Conservation (phyloP, 495 filamentous ascomycete species). For the Penicillium egyptiacum region DNA sequence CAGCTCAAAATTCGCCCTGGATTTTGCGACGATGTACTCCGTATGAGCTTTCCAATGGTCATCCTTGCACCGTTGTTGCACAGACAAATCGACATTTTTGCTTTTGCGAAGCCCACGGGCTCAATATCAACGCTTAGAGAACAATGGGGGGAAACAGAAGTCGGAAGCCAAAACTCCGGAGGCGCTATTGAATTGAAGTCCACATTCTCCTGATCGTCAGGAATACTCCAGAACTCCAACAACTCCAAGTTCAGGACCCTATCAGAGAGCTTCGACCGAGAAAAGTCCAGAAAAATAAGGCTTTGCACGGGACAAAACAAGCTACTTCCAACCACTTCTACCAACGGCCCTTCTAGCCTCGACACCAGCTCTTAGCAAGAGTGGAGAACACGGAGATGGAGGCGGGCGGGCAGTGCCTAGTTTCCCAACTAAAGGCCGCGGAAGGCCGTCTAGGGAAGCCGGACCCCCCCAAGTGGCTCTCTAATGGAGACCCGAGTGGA, state of each 20-base stretch:
- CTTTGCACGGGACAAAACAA: constrained; percentile 1
- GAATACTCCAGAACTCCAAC: neutral
- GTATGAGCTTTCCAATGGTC: neutral
- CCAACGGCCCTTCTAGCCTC: constrained; percentile 13
- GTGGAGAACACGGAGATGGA: constrained; percentile 26
- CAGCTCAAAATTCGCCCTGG: constrained; percentile 6
- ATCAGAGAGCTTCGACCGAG: neutral
- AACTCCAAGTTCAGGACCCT: neutral
- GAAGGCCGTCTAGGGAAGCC: constrained; percentile 23
- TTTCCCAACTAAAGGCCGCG: constrained; percentile 17
- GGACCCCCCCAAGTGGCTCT: constrained; percentile 8
- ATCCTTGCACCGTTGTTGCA: constrained; percentile 20
- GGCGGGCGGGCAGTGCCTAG: constrained; percentile 29
- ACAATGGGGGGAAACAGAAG: neutral
- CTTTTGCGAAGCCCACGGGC: constrained; percentile 11
- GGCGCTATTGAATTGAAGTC: constrained; percentile 10
- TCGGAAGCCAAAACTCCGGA: neutral
- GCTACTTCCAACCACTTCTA: constrained; percentile 1
- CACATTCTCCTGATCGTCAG: constrained; percentile 6
- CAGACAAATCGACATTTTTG: constrained; percentile 11
- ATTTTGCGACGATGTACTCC: neutral
- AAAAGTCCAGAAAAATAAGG: neutral
- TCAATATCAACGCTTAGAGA: neutral
- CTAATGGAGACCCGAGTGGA: constrained; percentile 6
- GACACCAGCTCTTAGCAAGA: constrained; percentile 9